These are phyloP conservation scores for Dioscorea zingiberensis DNA, from an alignment of 106 monocot species.

Conservation along the genomic window DNA sequence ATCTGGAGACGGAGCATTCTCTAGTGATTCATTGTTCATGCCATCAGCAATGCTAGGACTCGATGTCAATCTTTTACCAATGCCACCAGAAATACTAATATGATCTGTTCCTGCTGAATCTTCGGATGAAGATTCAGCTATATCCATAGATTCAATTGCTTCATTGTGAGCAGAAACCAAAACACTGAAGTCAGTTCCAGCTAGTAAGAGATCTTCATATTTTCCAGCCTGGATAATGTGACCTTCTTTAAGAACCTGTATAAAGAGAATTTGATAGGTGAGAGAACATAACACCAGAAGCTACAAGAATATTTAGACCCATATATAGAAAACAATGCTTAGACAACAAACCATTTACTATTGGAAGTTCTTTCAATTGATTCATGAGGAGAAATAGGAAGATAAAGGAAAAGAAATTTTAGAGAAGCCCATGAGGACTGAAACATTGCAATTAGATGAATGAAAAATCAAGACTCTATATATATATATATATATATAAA, in stretches of 20 bases:
- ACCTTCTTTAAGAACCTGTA: conserved; percentile 91
- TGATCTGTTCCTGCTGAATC: conserved; percentile 20
- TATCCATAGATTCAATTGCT: conserved; percentile 95
- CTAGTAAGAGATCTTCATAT: conserved; percentile 90
- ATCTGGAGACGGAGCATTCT: conserved; percentile 31
- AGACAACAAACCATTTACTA: too few species aligned
- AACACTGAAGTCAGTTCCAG: conserved; percentile 91
- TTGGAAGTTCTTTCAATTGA: too few species aligned
- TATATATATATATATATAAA: too few species aligned
- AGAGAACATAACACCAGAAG: background rate
- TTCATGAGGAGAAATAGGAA: too few species aligned
- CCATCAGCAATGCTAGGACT: conserved; percentile 37
- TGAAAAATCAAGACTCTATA: too few species aligned
- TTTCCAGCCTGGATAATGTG: conserved; percentile 84
- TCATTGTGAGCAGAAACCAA: conserved; percentile 96
- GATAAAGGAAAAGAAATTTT: too few species aligned
- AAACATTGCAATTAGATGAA: too few species aligned
- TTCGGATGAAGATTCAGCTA: conserved; percentile 44
- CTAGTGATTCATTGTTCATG: conserved; percentile 26
- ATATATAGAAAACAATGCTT: too few species aligned
- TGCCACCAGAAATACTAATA: conserved; percentile 15
- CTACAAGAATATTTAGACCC: background rate
- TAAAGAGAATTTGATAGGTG: too few species aligned
- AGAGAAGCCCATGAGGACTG: too few species aligned
- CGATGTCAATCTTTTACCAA: conserved; percentile 30